phyloP scores from a whole-genome alignment of 1,139 yeast species.

The Scheffersomyces illinoinensis region DNA sequence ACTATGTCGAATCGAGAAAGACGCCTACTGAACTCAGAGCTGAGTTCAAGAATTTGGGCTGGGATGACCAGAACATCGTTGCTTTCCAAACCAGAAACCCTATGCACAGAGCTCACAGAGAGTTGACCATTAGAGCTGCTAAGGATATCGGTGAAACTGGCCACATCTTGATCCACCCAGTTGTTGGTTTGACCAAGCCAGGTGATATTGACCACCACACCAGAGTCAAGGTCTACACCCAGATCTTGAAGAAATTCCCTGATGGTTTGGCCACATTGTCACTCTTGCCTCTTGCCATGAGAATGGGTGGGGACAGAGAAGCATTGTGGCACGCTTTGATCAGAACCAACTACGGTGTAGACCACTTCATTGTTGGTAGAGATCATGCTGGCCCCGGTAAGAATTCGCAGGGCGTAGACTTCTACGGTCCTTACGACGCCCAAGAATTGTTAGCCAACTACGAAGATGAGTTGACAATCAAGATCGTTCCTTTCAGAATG shows the following conservation, averaged over 20 bases:
- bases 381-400: constrained; percentile 98
- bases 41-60: constrained; percentile 76
- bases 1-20: constrained; percentile 82
- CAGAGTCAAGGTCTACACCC: constrained; percentile 92
- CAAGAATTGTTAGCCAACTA: constrained; percentile 81
- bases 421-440: constrained; percentile 97
- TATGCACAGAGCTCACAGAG: constrained; percentile 98
- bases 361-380: constrained; percentile 96
- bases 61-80: constrained; percentile 76
- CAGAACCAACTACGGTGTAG: constrained; percentile 94
- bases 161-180: constrained; percentile 91
- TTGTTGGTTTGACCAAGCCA: constrained; percentile 94
- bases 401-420: constrained; percentile 90
- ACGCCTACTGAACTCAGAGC: constrained; percentile 88
- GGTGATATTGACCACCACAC: constrained; percentile 98
- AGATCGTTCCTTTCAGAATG: constrained; percentile 95
- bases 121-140: constrained; percentile 94
- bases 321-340: constrained; percentile 98
- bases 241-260: constrained; percentile 88
- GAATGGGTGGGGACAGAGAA: constrained; percentile 99
- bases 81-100: constrained; percentile 99
- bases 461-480: constrained; percentile 69
- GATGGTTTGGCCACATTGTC: constrained; percentile 90
- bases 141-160: constrained; percentile 45
- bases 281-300: constrained; percentile 91